Base-by-base conservation (phyloP, 257 asterid genomes). In the Haberlea rhodopensis region DNA sequence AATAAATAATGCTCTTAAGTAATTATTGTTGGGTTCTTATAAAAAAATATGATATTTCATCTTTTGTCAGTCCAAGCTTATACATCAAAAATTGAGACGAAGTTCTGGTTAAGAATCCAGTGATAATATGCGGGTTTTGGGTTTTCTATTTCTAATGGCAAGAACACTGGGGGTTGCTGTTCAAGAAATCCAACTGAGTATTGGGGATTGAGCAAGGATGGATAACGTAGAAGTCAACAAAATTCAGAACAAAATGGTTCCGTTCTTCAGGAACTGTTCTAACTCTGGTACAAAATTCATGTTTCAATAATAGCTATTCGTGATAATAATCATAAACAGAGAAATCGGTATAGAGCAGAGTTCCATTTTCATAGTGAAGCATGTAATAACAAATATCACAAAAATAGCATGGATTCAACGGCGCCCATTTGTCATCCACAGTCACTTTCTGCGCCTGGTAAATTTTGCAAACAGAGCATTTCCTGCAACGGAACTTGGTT, bases 361-460 rank as follows among this genome's bases (percentile, higher is more conserved):
- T 62, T 9, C 89, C 90, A 53, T 85, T 45, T 49, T 68, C 83
- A 75, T 92, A 92, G 79, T 92, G 97, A 55, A 87, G 96, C 96
- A 92, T 82, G 75, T 87, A 92, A 80, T 85, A 92, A 78, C 98
- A 92, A 65, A 82, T 76, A 63, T 84, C 87, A 72, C 98, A 92
- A 75, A 92, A 89, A 53, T 89, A 87, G 73, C 97, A 85, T 26
- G 98, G 97, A 73, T 89, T 85, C 40, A 76, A 80, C 7, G 80
- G 43, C 0, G 96, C 87, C 97, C 95, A 92, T 71, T 85, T 92
- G 75, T 92, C 97, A 37, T 89, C 97, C 53, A 89, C 82, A 0
- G 97, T 92, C 57, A 89, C 70, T 80, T 85, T 89, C 6, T 77
- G 79, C 4, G 98, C 98, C 75, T 72, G 69, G 66, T 79, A 87